Evolutionary conservation across 2,329 filamentous ascomycete genomes (phyloP), one percentile per base, ranked within the genome.

Genomic region (Rutstroemia sp.): DNA sequence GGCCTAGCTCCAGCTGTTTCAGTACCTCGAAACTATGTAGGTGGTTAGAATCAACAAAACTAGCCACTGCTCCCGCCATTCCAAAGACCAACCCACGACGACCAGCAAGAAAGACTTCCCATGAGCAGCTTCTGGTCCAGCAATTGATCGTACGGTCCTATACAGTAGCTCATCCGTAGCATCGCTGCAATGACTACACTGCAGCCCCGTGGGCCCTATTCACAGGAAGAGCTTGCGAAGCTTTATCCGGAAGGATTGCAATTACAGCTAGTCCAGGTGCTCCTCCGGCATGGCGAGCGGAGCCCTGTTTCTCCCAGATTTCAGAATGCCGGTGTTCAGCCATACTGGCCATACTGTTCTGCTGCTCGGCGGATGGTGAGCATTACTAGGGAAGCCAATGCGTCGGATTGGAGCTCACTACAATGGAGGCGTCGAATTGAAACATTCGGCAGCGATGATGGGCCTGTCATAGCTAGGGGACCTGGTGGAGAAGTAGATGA

Each of bases 281-380:
- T 91, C 60, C 80, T 91, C 66, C 85, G 88, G 57, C 88, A 92
- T 73, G 88, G 88, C 73, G 82, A 86, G 75, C 86, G 92, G 57
- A 92, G 87, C 7, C 92, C 92, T 27, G 88, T 97, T 27, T 88
- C 84, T 57, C 80, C 88, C n/a, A 87, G 94, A 40, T 96, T 99
- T 71, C 82, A 88, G 68, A 94, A 92, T 73, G 81, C 82, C 48
- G 83, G 83, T 10, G 77, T 87, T n/a, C 70, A 74, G 45, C 69
- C 78, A 50, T 85, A 84, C 72, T 99, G 94, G 94, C 90, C 94
- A 1, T 97, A 96, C 73, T 99, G 94, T 74, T 81, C 82, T 62
- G 82, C 86, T 55, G 88, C 88, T 21, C 81, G 83, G 58, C 84
- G 86, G 62, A 79, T 97, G 69, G 82, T 78, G 25, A 80, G 81